Evolutionary conservation across 2,329 filamentous ascomycete genomes (phyloP), one percentile per base, ranked within the genome.

Genomic region (Drechmeria coniospora): DNA sequence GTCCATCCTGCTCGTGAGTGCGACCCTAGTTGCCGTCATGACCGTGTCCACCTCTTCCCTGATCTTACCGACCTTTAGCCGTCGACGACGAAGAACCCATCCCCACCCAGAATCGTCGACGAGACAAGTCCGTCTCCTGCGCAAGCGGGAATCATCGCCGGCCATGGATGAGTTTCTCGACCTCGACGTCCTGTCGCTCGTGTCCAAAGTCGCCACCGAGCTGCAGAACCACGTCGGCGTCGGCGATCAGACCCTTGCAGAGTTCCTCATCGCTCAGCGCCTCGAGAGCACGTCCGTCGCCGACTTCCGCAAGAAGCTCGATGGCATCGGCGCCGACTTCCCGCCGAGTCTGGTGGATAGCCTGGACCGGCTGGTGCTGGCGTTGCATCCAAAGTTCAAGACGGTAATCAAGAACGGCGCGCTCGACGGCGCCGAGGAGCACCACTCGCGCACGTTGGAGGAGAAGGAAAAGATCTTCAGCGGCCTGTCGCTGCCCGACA

Each of bases 211-310:
- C 42, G 84, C 84, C 10, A 87, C 80, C 12, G 90, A 98, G 55
- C 66, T 98, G 29, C 79, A 92, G 44, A 98, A 98, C 47, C 82
- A 98, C 56, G 57, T 95, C 33, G 83, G 86, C 31, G 74, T 94
- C 43, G 79, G 71, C 49, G 86, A 98, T 57, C 94, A 92, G 56
- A 93, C 83, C 5, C 73, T 98, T 15, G 86, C 90, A 41, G 90
- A 98, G 54, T 98, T 93, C 49, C 74, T 98, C 44, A 93, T 98
- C 47, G 80, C 80, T 35, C 79, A 93, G 49, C 82, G 92, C 43
- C 56, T 78, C 49, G 71, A 86, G 65, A 79, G 74, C 58, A 65
- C 63, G 28, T 68, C 67, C 16, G 62, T 81, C 31, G 54, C 65
- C 28, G 74, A 79, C 16, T 98, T 95, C 59, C 79, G 79, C 57